Percentiles rank a stretch among this genome's conserved stretches.
Conservation (phyloP, 257 asterid species). For the Nyctanthes arbortristis region DNA sequence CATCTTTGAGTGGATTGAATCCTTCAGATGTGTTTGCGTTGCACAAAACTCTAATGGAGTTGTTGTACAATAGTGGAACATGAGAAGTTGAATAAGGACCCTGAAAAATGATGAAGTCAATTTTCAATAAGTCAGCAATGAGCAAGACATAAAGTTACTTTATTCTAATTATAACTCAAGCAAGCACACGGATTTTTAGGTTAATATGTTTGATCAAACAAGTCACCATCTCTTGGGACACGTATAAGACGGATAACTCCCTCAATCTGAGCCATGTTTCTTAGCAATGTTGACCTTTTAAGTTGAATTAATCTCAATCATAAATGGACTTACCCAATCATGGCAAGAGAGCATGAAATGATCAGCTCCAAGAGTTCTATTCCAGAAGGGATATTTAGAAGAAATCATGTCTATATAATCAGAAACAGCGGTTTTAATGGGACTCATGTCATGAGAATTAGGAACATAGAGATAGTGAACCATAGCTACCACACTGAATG, state of each 20-base stretch:
- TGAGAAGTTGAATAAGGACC: constrained; percentile 63
- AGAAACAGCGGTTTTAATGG: constrained; percentile 52
- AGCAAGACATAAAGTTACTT: background rate
- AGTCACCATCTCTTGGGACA: too few species aligned
- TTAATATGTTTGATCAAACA: too few species aligned
- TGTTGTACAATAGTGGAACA: constrained; percentile 62
- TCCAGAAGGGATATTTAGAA: constrained; percentile 72
- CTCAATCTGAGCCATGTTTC: too few species aligned
- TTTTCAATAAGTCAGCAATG: background rate
- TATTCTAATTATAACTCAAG: too few species aligned
- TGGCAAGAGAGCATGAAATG: constrained; percentile 96
- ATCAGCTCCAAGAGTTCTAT: constrained; percentile 69
- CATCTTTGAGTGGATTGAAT: constrained; percentile 73
- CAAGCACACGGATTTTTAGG: too few species aligned
- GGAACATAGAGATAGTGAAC: constrained; percentile 62
- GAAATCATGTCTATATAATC: constrained; percentile 65
- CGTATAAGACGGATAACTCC: too few species aligned
- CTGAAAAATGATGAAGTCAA: constrained; percentile 31
- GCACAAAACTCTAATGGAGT: constrained; percentile 75
- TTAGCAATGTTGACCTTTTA: too few species aligned
- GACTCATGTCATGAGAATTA: constrained; percentile 35
- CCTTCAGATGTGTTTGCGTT: constrained; percentile 90
- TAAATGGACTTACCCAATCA: constrained; percentile 63
- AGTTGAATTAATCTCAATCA: too few species aligned
- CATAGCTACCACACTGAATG: constrained; percentile 71